Evolutionary conservation across 2,329 filamentous ascomycete genomes (phyloP).

Genomic region (Paraconiothyrium brasiliense): DNA sequence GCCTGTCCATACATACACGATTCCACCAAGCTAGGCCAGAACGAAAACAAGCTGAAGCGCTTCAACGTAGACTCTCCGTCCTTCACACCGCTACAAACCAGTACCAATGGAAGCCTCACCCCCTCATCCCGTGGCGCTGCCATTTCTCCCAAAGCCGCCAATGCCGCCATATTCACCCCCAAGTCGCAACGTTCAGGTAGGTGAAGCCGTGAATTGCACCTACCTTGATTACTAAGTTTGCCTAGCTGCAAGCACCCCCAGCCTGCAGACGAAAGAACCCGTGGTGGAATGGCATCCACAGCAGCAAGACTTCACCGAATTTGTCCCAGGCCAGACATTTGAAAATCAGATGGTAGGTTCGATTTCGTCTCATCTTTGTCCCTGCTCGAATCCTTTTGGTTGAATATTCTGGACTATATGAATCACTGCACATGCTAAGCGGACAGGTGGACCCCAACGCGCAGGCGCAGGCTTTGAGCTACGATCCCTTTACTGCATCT

Average conservation of each 20-base stretch:
- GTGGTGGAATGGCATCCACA: slow-evolving; percentile 59
- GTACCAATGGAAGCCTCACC: slow-evolving; percentile 56
- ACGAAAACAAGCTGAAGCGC: slow-evolving; percentile 72
- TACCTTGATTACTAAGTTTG: slow-evolving; percentile 25
- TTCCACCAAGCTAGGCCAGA: slow-evolving; percentile 68
- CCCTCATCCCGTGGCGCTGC: slow-evolving; percentile 71
- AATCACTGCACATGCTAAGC: slow-evolving; percentile 6
- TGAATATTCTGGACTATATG: background rate
- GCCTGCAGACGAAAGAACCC: slow-evolving; percentile 56
- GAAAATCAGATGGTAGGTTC: slow-evolving; percentile 61
- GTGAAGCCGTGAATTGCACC: slow-evolving; percentile 25
- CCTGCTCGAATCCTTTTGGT: background rate
- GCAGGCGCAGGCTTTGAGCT: slow-evolving; percentile 46
- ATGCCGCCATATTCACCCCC: slow-evolving; percentile 85
- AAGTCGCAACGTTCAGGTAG: slow-evolving; percentile 60
- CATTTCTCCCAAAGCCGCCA: slow-evolving; percentile 90
- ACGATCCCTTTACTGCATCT: slow-evolving; percentile 56
- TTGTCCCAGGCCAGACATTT: slow-evolving; percentile 64
- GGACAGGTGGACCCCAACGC: slow-evolving; percentile 46
- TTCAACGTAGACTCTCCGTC: slow-evolving; percentile 96
- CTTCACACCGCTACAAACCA: slow-evolving; percentile 77
- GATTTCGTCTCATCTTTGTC: slow-evolving; percentile 3
- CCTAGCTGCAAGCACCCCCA: slow-evolving; percentile 54
- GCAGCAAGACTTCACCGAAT: slow-evolving; percentile 61
- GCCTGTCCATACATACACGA: slow-evolving; percentile 88